Base-by-base conservation (phyloP, 164 flowering plant genomes). In the Aristolochia californica region DNA sequence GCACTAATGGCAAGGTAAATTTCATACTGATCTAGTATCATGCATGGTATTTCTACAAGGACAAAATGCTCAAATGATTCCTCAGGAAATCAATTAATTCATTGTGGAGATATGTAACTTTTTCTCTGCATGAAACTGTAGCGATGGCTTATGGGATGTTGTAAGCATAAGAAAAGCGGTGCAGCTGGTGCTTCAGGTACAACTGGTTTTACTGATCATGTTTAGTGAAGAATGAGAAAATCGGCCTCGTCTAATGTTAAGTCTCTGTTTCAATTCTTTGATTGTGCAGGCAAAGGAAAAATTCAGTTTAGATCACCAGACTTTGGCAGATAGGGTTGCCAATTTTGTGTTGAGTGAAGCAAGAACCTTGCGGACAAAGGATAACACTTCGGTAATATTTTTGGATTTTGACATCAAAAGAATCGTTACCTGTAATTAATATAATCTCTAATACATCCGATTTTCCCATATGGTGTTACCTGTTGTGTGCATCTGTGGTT, bases 101-200 rank as follows among this genome's bases (percentile, higher is more conserved):
- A 28, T n/a, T 34, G 40, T 34, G 40, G 40, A 34, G 34, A 28
- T 28, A 28, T 28, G 7, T 34, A 34, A 34, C 40, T 34, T 60
- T 45, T 58, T 50, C 38, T 53, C 7, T 8, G 7, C 50, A 1
- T 43, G 60, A 1, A 43, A 45, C 24, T 72, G 74, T 81, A 90
- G 99, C 70, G 99, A 94, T 68, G 97, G 99, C 57, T 84, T 94
- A 45, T 94, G 99, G 99, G 99, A 94, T 69, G 99, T 94, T 34
- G 64, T 94, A 43, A 77, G 82, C 48, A 53, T 61, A 5, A 94
- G 76, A 78, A 94, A 87, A 63, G 90, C 91, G 43, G 27, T 70
- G 55, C 96, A 94, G 70, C 81, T 90, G 49, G 83, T 81, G 38
- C 67, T 72, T 57, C 90, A 94, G 96, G 99, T 93, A 71, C 22